Conservation (phyloP, 176 grass and related monocot species). For the Eragrostis curvula region DNA sequence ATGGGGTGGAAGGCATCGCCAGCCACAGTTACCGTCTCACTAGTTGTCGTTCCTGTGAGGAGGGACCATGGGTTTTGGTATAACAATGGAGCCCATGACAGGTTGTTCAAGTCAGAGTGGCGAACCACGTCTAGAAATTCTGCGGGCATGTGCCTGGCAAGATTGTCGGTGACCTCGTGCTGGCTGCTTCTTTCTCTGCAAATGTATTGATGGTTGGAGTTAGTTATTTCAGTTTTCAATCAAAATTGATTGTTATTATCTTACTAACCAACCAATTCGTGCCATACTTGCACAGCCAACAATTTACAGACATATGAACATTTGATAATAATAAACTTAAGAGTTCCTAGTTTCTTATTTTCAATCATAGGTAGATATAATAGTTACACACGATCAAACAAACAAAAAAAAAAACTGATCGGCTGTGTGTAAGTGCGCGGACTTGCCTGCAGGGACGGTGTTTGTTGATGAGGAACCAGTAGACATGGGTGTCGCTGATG, state of each 20-base stretch:
- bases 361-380: no score
- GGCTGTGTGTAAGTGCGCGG: no score
- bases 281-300: no score
- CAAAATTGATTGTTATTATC: no score
- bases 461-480: conserved; percentile 67
- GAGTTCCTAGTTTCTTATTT: no score
- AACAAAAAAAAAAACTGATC: no score
- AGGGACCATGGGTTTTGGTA: conserved; percentile 47
- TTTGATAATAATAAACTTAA: no score
- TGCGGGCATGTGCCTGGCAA: conserved; percentile 39
- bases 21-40: conserved; percentile 38
- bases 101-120: conserved; percentile 35
- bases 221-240: background rate
- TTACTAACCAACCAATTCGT: no score
- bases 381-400: no score
- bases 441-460: conserved; percentile 44
- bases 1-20: conserved; percentile 75
- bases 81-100: conserved; percentile 59
- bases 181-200: conserved; percentile 42
- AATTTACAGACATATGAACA: no score
- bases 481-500: conserved; percentile 47
- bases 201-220: background rate
- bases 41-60: conserved; percentile 11
- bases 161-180: conserved; percentile 47
- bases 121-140: conserved; percentile 57